These are phyloP conservation scores for Osmanthus fragrans DNA, from an alignment of 257 asterid genomes.

Conservation along the genomic window DNA sequence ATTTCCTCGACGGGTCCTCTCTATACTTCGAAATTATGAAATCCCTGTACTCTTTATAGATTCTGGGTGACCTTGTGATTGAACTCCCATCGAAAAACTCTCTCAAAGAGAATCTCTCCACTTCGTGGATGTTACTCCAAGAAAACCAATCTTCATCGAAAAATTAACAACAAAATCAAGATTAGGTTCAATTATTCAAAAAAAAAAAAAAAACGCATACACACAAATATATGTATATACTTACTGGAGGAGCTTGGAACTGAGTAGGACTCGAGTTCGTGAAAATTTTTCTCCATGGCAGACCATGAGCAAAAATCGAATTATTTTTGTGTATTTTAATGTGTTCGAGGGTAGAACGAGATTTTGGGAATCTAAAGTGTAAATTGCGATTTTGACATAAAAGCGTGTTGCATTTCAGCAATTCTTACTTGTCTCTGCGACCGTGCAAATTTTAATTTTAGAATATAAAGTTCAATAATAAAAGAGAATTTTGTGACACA, in stretches of 20 bases:
- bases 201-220: not conserved
- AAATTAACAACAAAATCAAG: slow-evolving; percentile 17
- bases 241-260: slow-evolving; percentile 90
- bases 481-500: too few species aligned
- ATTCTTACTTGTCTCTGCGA: too few species aligned
- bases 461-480: too few species aligned
- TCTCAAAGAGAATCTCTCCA: slow-evolving; percentile 68
- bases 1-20: slow-evolving; percentile 64
- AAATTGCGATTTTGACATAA: too few species aligned
- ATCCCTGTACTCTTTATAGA: slow-evolving; percentile 88
- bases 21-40: slow-evolving; percentile 79
- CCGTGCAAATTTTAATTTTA: too few species aligned
- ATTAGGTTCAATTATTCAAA: slow-evolving; percentile 18
- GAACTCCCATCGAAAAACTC: slow-evolving; percentile 87
- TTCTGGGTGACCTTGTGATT: slow-evolving; percentile 71
- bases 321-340: not conserved
- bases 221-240: not conserved
- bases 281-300: slow-evolving; percentile 50
- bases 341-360: too few species aligned
- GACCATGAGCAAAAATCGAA: not conserved
- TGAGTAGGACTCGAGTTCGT: slow-evolving; percentile 77
- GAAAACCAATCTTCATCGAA: slow-evolving; percentile 78
- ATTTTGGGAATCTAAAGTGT: too few species aligned
- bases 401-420: too few species aligned
- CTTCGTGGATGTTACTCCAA: slow-evolving; percentile 84